Evolutionary conservation across 1,284 basidiomycete species (phyloP).

Genomic region (Cutaneotrichosporon sp.): DNA sequence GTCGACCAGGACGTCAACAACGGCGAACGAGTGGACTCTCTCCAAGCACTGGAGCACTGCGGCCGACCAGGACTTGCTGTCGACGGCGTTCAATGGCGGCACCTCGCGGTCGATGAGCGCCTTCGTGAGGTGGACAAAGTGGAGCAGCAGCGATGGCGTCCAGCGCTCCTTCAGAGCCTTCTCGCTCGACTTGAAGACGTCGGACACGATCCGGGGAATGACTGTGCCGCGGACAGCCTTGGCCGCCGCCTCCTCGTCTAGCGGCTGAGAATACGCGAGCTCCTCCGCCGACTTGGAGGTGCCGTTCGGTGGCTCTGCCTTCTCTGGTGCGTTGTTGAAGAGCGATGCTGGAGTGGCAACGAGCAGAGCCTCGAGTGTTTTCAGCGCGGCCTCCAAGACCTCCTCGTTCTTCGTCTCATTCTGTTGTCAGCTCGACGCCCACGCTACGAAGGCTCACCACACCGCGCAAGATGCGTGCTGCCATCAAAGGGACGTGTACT

Average conservation of each 20-base stretch:
- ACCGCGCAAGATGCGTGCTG: conserved; percentile 22
- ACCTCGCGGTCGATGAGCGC: conserved; percentile 34
- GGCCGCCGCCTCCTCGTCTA: conserved; percentile 10
- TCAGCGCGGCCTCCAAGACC: conserved; percentile 8
- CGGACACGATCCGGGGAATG: conserved; percentile 27
- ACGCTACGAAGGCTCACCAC: conserved; percentile 4
- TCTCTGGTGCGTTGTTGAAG: conserved; percentile 7
- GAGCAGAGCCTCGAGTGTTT: conserved; percentile 18
- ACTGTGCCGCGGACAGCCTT: conserved; percentile 18
- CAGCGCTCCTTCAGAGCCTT: conserved; percentile 10
- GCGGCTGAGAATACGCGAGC: conserved; percentile 4
- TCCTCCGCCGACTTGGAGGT: conserved; percentile 6
- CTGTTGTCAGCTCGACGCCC: conserved; percentile 1
- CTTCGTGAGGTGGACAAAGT: conserved; percentile 23
- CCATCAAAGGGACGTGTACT: conserved; percentile 33
- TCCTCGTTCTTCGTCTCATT: conserved; percentile 10
- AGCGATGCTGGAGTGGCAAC: conserved; percentile 9
- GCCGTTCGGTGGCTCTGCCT: neutral
- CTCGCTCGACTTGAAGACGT: conserved; percentile 26
- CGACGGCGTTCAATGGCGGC: conserved; percentile 24
- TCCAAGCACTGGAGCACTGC: conserved; percentile 36
- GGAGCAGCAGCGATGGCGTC: conserved; percentile 16
- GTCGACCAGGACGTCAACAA: conserved; percentile 63
- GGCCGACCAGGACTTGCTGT: conserved; percentile 44
- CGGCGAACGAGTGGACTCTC: conserved; percentile 67